Percentiles rank a stretch among this genome's conserved stretches.
phyloP scores from a whole-genome alignment of 1,284 basidiomycete species.

The Chiua sp. region DNA sequence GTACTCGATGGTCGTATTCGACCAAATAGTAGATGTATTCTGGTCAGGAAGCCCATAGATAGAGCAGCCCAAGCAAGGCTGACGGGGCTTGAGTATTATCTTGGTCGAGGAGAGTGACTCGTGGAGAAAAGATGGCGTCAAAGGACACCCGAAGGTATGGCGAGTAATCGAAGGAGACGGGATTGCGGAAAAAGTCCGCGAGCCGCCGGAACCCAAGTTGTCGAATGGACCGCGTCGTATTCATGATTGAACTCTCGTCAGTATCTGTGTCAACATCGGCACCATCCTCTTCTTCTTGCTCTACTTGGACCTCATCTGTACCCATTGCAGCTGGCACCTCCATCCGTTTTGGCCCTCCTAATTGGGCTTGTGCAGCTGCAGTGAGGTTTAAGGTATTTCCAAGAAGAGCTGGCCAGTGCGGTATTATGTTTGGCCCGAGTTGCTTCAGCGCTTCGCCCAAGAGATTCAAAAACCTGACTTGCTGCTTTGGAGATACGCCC shows the following conservation, averaged over 20 bases:
- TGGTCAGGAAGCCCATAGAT: conserved; percentile 72
- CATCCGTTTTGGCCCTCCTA: conserved; percentile 22
- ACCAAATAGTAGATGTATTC: conserved; percentile 71
- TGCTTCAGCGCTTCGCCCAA: conserved; percentile 86
- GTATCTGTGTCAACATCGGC: conserved; percentile 37
- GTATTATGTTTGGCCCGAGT: conserved; percentile 72
- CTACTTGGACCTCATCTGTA: conserved; percentile 36
- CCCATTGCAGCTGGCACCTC: conserved; percentile 21
- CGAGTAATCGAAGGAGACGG: conserved; percentile 76
- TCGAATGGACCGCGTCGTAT: conserved; percentile 67
- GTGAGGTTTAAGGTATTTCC: conserved; percentile 71
- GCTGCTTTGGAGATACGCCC: conserved; percentile 67
- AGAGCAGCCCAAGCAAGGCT: conserved; percentile 87
- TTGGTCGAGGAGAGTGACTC: conserved; percentile 73
- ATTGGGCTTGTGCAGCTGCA: conserved; percentile 62
- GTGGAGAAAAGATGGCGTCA: conserved; percentile 79
- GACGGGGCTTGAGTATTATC: conserved; percentile 97
- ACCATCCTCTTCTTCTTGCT: conserved; percentile 38
- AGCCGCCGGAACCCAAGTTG: conserved; percentile 88
- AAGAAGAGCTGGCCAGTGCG: conserved; percentile 78
- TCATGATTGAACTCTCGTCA: conserved; percentile 45
- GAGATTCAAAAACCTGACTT: conserved; percentile 83
- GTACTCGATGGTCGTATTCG: conserved; percentile 68
- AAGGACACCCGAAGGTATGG: conserved; percentile 78
- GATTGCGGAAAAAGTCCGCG: conserved; percentile 85